Evolutionary conservation across 805 yeast species (phyloP).

Genomic region (Kluyveromyces siamensis): DNA sequence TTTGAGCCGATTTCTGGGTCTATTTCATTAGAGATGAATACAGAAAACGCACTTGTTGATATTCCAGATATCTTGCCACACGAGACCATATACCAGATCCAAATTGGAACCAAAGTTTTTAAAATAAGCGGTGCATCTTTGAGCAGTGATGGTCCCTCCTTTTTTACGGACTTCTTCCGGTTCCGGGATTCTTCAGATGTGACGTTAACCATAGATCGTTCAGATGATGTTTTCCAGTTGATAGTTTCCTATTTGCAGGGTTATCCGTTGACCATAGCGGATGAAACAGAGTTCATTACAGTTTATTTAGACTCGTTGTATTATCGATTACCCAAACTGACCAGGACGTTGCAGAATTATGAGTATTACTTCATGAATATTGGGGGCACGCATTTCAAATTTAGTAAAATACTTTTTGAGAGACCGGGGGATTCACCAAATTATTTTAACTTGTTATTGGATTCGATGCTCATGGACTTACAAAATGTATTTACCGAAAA

Average conservation of each 20-base stretch:
- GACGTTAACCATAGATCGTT: constrained; percentile 59
- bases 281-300: constrained; percentile 53
- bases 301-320: constrained; percentile 64
- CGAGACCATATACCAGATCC: constrained; percentile 58
- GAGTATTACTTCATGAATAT: constrained; percentile 46
- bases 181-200: constrained; percentile 11
- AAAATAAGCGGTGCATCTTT: constrained; percentile 67
- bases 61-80: constrained; percentile 56
- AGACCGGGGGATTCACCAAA: constrained; percentile 69
- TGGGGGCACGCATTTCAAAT: constrained; percentile 50
- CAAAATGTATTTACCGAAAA: constrained; percentile 31
- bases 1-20: background rate
- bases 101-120: constrained; percentile 57
- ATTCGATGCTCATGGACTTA: constrained; percentile 43
- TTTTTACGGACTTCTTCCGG: constrained; percentile 65
- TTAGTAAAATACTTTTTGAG: constrained; percentile 46
- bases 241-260: constrained; percentile 76
- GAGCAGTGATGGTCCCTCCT: constrained; percentile 81
- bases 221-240: constrained; percentile 55
- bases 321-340: constrained; percentile 54
- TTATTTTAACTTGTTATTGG: constrained; percentile 57
- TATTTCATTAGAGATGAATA: background rate
- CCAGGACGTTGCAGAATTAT: constrained; percentile 38
- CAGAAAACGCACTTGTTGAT: background rate
- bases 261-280: constrained; percentile 51